Percentiles rank a stretch among this genome's conserved stretches.
Evolutionary conservation across 164 flowering plant species (phyloP).

Genomic region (Stephania yunnanensis): DNA sequence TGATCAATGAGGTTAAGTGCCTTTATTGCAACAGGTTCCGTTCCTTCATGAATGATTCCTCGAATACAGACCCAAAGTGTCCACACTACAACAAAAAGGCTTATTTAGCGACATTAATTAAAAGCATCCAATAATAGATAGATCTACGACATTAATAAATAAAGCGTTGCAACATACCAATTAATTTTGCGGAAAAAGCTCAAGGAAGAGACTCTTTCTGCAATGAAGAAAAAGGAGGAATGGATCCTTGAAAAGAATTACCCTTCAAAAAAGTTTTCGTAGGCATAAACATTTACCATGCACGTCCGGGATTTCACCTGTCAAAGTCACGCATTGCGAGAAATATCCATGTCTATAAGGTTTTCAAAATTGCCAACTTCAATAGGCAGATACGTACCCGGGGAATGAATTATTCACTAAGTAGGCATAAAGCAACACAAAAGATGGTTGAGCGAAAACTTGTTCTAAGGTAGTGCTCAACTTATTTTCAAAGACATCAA

Average conservation of each 20-base stretch:
- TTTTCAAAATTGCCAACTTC: background rate
- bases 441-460: background rate
- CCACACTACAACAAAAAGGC: background rate
- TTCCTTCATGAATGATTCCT: background rate
- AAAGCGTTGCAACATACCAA: background rate
- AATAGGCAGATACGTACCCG: background rate
- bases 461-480: background rate
- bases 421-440: background rate
- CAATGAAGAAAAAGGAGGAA: constrained; percentile 2
- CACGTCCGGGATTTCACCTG: background rate
- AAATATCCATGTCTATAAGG: background rate
- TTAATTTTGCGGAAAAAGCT: constrained; percentile 5
- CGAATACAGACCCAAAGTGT: constrained; percentile 5
- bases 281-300: background rate
- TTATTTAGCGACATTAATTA: too few species aligned
- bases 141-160: too few species aligned
- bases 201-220: constrained; percentile 5
- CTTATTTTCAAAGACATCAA: constrained; percentile 2
- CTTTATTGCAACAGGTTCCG: background rate
- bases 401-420: background rate
- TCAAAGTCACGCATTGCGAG: background rate
- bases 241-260: background rate
- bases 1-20: background rate
- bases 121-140: too few species aligned
- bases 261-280: background rate